Evolutionary conservation across 192 early-diverging fungal genomes (phyloP).

Genomic region (Irineochytrium annulatum): DNA sequence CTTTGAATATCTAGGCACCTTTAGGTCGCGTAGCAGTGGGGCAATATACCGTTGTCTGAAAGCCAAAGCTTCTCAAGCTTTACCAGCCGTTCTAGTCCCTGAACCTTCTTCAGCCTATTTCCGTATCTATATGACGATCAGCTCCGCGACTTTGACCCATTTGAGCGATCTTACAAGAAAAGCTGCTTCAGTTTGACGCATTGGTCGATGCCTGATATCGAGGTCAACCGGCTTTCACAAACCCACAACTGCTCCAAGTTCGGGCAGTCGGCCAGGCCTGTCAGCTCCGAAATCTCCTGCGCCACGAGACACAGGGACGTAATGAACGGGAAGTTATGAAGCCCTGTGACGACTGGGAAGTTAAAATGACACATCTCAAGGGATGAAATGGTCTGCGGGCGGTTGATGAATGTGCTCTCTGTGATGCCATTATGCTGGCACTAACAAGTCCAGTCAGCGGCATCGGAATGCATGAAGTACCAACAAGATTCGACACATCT

Average conservation of each 20-base stretch:
- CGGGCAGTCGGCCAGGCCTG: conserved; percentile 35
- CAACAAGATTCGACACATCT: conserved; percentile 30
- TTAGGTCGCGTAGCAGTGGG: not conserved
- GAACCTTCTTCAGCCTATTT: conserved; percentile 47
- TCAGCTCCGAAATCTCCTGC: conserved; percentile 48
- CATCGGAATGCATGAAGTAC: not conserved
- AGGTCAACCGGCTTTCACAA: conserved; percentile 46
- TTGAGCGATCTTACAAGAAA: conserved; percentile 38
- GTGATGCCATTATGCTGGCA: conserved; percentile 39
- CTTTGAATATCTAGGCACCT: conserved; percentile 33
- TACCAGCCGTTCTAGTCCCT: conserved; percentile 41
- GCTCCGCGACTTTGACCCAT: not conserved
- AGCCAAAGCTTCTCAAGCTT: conserved; percentile 51
- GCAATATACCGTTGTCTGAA: conserved; percentile 47
- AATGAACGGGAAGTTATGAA: conserved; percentile 38
- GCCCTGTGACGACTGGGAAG: conserved; percentile 32
- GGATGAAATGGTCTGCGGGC: conserved; percentile 14
- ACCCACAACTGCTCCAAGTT: conserved; percentile 53
- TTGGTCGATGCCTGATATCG: conserved; percentile 38
- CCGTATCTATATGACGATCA: conserved; percentile 34
- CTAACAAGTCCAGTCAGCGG: conserved; percentile 3
- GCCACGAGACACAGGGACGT: conserved; percentile 51
- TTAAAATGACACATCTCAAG: conserved; percentile 62
- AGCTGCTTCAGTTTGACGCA: conserved; percentile 37
- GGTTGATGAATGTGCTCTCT: conserved; percentile 17